Evolutionary conservation across 352 stramenopile species (phyloP).

Genomic region (Pythium dissotocum): DNA sequence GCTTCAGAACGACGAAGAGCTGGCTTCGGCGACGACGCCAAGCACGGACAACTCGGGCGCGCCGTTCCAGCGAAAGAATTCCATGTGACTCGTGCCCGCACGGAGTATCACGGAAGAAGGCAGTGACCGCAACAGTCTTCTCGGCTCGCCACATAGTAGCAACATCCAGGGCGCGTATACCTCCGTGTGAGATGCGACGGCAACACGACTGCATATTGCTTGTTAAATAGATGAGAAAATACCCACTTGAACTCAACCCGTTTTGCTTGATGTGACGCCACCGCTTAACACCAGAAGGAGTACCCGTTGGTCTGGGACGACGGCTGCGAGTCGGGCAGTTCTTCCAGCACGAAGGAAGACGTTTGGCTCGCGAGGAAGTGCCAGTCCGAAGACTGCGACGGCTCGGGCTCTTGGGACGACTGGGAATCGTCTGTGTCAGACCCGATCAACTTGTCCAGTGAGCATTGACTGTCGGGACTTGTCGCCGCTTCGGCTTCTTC

Average conservation of each 20-base stretch:
- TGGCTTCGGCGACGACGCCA: slow-evolving; percentile 6
- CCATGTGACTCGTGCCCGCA: slow-evolving; percentile 22
- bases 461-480: neutral
- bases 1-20: slow-evolving; percentile 4
- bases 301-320: slow-evolving; percentile 53
- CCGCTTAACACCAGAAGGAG: slow-evolving; percentile 24
- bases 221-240: slow-evolving; percentile 4
- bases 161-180: slow-evolving; percentile 4
- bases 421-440: neutral
- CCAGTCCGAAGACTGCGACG: slow-evolving; percentile 29
- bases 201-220: neutral
- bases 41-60: slow-evolving; percentile 13
- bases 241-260: neutral
- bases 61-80: slow-evolving; percentile 28
- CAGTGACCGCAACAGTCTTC: slow-evolving; percentile 25
- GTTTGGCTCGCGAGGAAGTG: slow-evolving; percentile 41
- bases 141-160: slow-evolving; percentile 17
- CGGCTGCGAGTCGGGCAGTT: slow-evolving; percentile 51
- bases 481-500: neutral
- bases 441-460: neutral
- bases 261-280: neutral
- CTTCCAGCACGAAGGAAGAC: slow-evolving; percentile 36
- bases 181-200: neutral
- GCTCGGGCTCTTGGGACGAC: slow-evolving; percentile 9
- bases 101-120: slow-evolving; percentile 26